These are phyloP conservation scores for Phaseolus coccineus DNA, from an alignment of 331 rosid genomes.

Conservation along the genomic window DNA sequence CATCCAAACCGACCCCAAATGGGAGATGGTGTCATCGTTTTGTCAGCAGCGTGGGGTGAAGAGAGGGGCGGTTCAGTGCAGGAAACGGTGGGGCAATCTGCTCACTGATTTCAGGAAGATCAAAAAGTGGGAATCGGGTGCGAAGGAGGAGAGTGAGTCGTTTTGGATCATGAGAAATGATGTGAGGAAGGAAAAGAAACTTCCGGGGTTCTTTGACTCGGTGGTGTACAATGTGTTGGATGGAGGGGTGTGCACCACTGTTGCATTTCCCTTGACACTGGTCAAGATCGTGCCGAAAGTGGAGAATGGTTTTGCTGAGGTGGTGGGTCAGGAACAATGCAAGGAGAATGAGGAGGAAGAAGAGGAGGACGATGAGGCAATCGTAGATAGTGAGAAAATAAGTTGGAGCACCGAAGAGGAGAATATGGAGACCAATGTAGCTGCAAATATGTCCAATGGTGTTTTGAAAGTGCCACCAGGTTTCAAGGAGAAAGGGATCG, in stretches of 20 bases:
- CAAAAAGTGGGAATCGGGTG: slow-evolving; percentile 56
- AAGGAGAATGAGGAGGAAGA: slow-evolving; percentile 34
- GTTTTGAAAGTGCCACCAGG: slow-evolving; percentile 9
- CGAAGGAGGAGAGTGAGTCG: slow-evolving; percentile 48
- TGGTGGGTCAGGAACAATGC: not conserved
- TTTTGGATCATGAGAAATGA: slow-evolving; percentile 70
- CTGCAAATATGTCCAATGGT: slow-evolving; percentile 2
- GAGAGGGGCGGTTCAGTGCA: slow-evolving; percentile 60
- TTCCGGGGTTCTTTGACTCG: slow-evolving; percentile 66
- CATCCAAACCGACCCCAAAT: slow-evolving; percentile 50
- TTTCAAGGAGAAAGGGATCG: slow-evolving; percentile 16
- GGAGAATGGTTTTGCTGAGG: slow-evolving; percentile 38
- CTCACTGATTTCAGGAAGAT: slow-evolving; percentile 61
- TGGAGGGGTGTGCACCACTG: slow-evolving; percentile 50
- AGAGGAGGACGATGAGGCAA: slow-evolving; percentile 42
- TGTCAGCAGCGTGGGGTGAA: slow-evolving; percentile 53
- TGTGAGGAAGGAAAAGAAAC: slow-evolving; percentile 54
- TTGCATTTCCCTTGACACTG: slow-evolving; percentile 51
- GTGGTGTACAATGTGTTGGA: slow-evolving; percentile 57
- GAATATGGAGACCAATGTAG: slow-evolving; percentile 6
- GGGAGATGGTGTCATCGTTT: slow-evolving; percentile 60
- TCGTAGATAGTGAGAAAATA: slow-evolving; percentile 49
- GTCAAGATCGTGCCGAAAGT: slow-evolving; percentile 30
- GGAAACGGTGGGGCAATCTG: slow-evolving; percentile 59
- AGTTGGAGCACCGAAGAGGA: slow-evolving; percentile 54